These are phyloP conservation scores for Adansonia gregorii DNA, from an alignment of 441 rosid genomes.

Conservation along the genomic window DNA sequence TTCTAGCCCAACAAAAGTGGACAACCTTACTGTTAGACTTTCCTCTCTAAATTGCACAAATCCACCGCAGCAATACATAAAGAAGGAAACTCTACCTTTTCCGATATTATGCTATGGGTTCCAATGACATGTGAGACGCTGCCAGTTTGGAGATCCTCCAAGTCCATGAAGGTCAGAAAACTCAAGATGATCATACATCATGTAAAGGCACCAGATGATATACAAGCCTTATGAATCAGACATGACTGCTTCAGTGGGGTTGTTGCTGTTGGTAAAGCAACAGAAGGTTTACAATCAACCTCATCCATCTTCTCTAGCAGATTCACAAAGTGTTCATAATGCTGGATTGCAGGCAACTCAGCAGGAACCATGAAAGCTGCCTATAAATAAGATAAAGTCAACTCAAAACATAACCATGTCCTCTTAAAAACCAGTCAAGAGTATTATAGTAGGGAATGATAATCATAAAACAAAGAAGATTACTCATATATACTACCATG, in stretches of 20 bases:
- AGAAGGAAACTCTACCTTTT: slow-evolving; percentile 77
- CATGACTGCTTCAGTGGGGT: slow-evolving; percentile 80
- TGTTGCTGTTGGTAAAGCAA: slow-evolving; percentile 90
- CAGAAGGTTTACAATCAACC: slow-evolving; percentile 65
- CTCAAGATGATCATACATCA: slow-evolving; percentile 23
- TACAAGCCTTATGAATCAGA: slow-evolving; percentile 79
- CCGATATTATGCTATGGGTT: slow-evolving; percentile 91
- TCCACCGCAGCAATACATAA: slow-evolving; percentile 92
- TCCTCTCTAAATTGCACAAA: slow-evolving; percentile 97
- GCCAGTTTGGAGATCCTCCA: slow-evolving; percentile 84
- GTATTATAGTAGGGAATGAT: slow-evolving; percentile 6
- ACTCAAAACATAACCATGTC: slow-evolving; percentile 10
- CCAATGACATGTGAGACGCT: slow-evolving; percentile 86
- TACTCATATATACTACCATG: not conserved
- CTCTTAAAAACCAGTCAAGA: slow-evolving; percentile 22
- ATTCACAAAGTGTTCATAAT: slow-evolving; percentile 76
- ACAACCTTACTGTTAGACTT: slow-evolving; percentile 94
- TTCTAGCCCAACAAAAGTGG: slow-evolving; percentile 25
- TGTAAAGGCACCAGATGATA: slow-evolving; percentile 31
- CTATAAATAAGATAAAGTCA: slow-evolving; percentile 42
- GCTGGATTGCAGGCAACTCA: slow-evolving; percentile 92
- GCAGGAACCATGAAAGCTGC: slow-evolving; percentile 99
- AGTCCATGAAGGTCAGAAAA: slow-evolving; percentile 31
- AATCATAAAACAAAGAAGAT: not conserved
- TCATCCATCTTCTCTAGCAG: slow-evolving; percentile 69